A percentile compares a stretch with the other conserved stretches of the same genome.
Evolutionary conservation across 202 grass and related monocot species (phyloP).

Genomic region (Cymbopogon flexuosus): DNA sequence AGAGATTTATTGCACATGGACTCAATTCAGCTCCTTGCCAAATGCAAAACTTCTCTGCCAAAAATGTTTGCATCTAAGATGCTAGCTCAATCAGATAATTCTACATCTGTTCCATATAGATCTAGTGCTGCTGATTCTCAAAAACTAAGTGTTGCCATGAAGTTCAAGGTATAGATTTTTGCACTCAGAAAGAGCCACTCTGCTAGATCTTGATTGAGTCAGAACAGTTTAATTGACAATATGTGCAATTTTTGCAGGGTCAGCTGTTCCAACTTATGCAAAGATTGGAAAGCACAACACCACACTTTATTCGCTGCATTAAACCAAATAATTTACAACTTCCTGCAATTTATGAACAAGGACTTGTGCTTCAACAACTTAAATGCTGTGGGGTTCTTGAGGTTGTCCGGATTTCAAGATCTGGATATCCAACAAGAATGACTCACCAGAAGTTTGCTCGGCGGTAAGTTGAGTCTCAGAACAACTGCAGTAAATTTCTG

Average conservation of each 20-base stretch:
- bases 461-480: constrained; percentile 48
- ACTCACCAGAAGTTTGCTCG: constrained; percentile 95
- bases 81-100: constrained; percentile 65
- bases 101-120: constrained; percentile 50
- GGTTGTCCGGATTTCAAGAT: constrained; percentile 96
- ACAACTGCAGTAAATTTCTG: constrained; percentile 9
- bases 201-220: constrained; percentile 25
- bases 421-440: constrained; percentile 95
- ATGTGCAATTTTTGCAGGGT: constrained; percentile 42
- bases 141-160: constrained; percentile 87
- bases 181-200: constrained; percentile 14
- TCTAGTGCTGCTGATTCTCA: constrained; percentile 78
- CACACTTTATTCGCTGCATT: constrained; percentile 96
- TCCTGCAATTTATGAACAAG: constrained; percentile 84
- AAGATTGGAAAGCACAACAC: constrained; percentile 88
- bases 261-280: constrained; percentile 96
- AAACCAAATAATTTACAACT: constrained; percentile 93
- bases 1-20: constrained; percentile 92
- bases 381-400: constrained; percentile 97
- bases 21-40: constrained; percentile 74
- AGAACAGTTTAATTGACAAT: constrained; percentile 9
- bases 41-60: constrained; percentile 70
- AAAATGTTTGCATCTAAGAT: constrained; percentile 87
- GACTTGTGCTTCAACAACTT: constrained; percentile 82
- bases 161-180: constrained; percentile 73